Percentiles rank a stretch among this genome's conserved stretches.
These are phyloP conservation scores for Aspergillus carbonarius DNA, from an alignment of 2,329 filamentous ascomycete genomes.

Conservation along the genomic window DNA sequence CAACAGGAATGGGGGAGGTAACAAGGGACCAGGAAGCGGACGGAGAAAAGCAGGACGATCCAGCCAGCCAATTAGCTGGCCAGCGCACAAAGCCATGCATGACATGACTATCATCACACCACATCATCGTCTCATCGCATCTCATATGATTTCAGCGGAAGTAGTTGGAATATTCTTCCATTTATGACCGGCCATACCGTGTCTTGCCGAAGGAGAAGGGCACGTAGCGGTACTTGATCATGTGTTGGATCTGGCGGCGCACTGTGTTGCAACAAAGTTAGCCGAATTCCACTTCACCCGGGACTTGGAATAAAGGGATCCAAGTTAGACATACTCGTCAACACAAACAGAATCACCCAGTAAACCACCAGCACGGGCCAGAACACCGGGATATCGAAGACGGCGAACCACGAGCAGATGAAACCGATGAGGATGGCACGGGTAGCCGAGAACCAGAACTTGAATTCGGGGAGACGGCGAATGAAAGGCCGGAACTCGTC, in stretches of 20 bases:
- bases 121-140: background rate
- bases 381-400: constrained; percentile 98
- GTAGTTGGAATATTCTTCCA: background rate
- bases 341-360: constrained; percentile 92
- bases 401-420: constrained; percentile 83
- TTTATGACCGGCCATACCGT: constrained; percentile 58
- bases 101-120: background rate
- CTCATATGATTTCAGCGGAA: background rate
- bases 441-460: constrained; percentile 98
- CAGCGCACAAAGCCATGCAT: background rate
- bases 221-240: constrained; percentile 99
- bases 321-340: constrained; percentile 73
- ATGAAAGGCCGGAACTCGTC: constrained; percentile 99
- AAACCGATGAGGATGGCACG: constrained; percentile 81
- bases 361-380: constrained; percentile 98
- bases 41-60: background rate
- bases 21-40: background rate
- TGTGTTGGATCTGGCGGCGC: constrained; percentile 99
- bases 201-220: constrained; percentile 91
- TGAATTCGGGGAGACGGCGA: constrained; percentile 93
- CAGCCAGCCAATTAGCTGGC: background rate
- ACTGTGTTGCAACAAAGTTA: constrained; percentile 54
- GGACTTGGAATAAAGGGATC: background rate
- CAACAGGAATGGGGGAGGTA: too few relatives aligned
- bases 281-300: background rate